Percentiles rank a stretch among this genome's conserved stretches.
Conservation (phyloP, 805 yeast species). For the Wickerhamiella slavikovae region DNA sequence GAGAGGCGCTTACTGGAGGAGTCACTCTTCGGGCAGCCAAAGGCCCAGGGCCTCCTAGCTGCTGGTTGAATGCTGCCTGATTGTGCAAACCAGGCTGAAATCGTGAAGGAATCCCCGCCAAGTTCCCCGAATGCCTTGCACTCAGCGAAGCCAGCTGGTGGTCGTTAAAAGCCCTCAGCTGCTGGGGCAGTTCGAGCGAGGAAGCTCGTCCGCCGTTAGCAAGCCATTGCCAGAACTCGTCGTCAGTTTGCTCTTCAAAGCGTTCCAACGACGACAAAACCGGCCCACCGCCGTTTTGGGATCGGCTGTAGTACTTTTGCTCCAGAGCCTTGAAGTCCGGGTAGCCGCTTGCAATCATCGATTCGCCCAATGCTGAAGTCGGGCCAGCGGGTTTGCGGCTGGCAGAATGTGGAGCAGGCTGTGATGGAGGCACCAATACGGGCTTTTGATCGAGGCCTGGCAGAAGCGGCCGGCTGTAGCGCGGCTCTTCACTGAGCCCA, state of each 20-base stretch:
- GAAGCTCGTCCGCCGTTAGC: not conserved
- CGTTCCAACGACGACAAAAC: not conserved
- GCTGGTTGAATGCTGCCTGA: too few relatives aligned
- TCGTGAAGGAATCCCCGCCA: too few relatives aligned
- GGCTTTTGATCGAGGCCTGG: too few relatives aligned
- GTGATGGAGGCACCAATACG: not conserved
- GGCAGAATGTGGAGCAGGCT: not conserved
- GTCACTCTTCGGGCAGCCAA: too few relatives aligned
- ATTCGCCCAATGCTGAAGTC: not conserved
- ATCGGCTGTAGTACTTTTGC: not conserved
- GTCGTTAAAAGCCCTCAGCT: too few relatives aligned
- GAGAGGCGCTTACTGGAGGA: too few relatives aligned
- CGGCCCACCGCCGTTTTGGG: too few relatives aligned
- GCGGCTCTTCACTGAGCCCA: not conserved
- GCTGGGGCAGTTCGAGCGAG: too few relatives aligned
- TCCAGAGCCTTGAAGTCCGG: not conserved
- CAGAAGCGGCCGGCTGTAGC: not conserved
- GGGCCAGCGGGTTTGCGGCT: not conserved
- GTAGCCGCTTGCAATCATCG: slow-evolving; percentile 1
- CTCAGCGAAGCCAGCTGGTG: too few relatives aligned
- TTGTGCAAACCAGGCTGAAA: too few relatives aligned
- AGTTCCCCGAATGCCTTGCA: too few relatives aligned
- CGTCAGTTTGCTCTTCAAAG: not conserved
- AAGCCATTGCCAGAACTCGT: not conserved
- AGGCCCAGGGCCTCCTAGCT: too few relatives aligned